Conservation (phyloP, 108 stramenopile genomes). For the Cyclostephanos tholiformis region DNA sequence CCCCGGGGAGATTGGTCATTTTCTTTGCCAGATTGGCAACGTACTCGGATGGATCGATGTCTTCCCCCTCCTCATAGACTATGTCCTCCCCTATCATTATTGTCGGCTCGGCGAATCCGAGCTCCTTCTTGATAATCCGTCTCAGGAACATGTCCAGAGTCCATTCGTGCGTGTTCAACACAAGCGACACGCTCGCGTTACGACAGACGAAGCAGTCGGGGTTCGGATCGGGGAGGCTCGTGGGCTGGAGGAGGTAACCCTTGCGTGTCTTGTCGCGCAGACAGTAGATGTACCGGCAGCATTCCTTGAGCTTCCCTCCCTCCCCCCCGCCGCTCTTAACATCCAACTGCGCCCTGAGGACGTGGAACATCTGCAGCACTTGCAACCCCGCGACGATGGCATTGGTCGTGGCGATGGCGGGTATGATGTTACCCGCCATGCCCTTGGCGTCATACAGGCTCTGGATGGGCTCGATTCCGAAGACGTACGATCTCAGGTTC, state of each 20-base stretch:
- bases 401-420: constrained; percentile 99
- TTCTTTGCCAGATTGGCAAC: constrained; percentile 58
- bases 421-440: constrained; percentile 99
- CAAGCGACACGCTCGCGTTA: constrained; percentile 67
- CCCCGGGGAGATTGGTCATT: constrained; percentile 69
- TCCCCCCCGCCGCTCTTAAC: constrained; percentile 18
- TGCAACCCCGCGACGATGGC: constrained; percentile 96
- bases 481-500: constrained; percentile 89
- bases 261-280: constrained; percentile 75
- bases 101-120: constrained; percentile 87
- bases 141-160: constrained; percentile 71
- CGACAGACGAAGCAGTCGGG: constrained; percentile 93
- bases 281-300: constrained; percentile 76
- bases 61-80: constrained; percentile 88
- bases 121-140: constrained; percentile 67
- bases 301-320: constrained; percentile 42
- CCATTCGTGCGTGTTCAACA: constrained; percentile 75
- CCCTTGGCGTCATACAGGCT: constrained; percentile 93
- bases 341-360: constrained; percentile 60
- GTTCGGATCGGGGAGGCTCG: constrained; percentile 74
- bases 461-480: constrained; percentile 88
- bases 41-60: constrained; percentile 64
- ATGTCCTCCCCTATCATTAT: constrained; percentile 59
- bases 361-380: constrained; percentile 75
- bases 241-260: constrained; percentile 80